These are phyloP conservation scores for Kandelia obovata DNA, from an alignment of 345 rosid genomes.

Conservation along the genomic window DNA sequence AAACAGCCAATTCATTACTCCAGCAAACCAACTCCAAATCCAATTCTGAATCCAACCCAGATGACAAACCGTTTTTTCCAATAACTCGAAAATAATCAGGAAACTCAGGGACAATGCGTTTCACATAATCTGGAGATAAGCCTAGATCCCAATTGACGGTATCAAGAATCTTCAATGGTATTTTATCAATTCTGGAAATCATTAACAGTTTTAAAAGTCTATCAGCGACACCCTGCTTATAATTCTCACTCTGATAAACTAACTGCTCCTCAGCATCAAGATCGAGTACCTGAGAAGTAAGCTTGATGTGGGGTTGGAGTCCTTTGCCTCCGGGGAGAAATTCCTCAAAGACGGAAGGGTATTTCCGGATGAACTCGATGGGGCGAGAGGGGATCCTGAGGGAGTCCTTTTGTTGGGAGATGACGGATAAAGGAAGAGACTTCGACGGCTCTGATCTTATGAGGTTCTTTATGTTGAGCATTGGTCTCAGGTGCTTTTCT, in stretches of 20 bases:
- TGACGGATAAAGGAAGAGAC: slow-evolving; percentile 70
- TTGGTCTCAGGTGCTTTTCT: slow-evolving; percentile 68
- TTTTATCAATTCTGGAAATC: slow-evolving; percentile 54
- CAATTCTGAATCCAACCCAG: slow-evolving; percentile 12
- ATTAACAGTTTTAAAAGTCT: slow-evolving; percentile 72
- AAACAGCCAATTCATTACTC: slow-evolving; percentile 57
- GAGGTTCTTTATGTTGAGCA: slow-evolving; percentile 65
- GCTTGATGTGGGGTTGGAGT: slow-evolving; percentile 75
- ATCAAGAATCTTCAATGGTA: slow-evolving; percentile 59
- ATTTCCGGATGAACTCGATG: slow-evolving; percentile 77
- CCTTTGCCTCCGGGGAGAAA: slow-evolving; percentile 70
- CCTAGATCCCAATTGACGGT: slow-evolving; percentile 77
- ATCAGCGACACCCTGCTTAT: slow-evolving; percentile 55
- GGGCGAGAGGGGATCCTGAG: slow-evolving; percentile 74
- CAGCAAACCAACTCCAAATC: slow-evolving; percentile 79
- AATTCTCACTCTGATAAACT: slow-evolving; percentile 68
- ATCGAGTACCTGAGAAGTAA: slow-evolving; percentile 66
- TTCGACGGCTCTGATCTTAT: slow-evolving; percentile 80
- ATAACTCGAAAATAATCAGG: slow-evolving; percentile 75
- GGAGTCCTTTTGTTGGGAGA: slow-evolving; percentile 45
- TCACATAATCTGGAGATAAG: slow-evolving; percentile 55
- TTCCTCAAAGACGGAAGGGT: slow-evolving; percentile 72
- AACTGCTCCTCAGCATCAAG: slow-evolving; percentile 80
- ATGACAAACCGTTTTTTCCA: slow-evolving; percentile 8
- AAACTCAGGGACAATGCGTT: slow-evolving; percentile 60